These are phyloP conservation scores for Cladorrhinum samala DNA, from an alignment of 495 filamentous ascomycete species.

Conservation along the genomic window DNA sequence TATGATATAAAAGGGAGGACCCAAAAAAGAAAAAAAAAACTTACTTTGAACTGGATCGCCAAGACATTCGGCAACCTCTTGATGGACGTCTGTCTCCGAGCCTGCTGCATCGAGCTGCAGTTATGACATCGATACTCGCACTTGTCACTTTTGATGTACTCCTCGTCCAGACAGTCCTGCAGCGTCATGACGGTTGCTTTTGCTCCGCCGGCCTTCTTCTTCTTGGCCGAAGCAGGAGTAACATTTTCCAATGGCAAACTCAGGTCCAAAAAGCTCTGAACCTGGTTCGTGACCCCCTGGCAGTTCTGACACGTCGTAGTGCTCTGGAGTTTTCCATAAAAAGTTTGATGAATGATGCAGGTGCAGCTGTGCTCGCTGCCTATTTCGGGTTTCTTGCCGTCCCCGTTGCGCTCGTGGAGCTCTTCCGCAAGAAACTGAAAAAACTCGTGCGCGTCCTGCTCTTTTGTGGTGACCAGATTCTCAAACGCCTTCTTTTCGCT, in stretches of 20 bases:
- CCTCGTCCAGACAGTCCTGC: conserved; percentile 68
- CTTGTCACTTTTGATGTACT: conserved; percentile 71
- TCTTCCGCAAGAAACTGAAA: conserved; percentile 88
- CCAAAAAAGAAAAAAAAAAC: neutral
- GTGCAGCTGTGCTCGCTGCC: conserved; percentile 60
- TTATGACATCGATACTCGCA: conserved; percentile 75
- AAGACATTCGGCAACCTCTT: conserved; percentile 75
- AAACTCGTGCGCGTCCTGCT: conserved; percentile 94
- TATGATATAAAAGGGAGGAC: neutral
- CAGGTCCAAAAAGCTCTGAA: conserved; percentile 82
- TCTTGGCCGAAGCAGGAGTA: conserved; percentile 45
- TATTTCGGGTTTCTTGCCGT: conserved; percentile 46
- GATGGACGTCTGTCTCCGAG: conserved; percentile 73
- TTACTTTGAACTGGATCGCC: conserved; percentile 87
- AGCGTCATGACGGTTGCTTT: conserved; percentile 51
- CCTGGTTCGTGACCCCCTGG: conserved; percentile 65
- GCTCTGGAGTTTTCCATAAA: conserved; percentile 80
- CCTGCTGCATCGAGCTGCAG: conserved; percentile 65
- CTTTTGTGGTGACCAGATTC: conserved; percentile 81
- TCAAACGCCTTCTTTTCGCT: conserved; percentile 54
- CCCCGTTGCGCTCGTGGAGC: conserved; percentile 64
- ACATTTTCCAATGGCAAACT: conserved; percentile 69
- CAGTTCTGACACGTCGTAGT: conserved; percentile 84
- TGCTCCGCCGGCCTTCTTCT: conserved; percentile 18
- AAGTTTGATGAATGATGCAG: conserved; percentile 84